A percentile compares a stretch with the other conserved stretches of the same genome.
These are phyloP conservation scores for Cocos nucifera DNA, from an alignment of 176 grass and related monocot genomes.

Conservation along the genomic window DNA sequence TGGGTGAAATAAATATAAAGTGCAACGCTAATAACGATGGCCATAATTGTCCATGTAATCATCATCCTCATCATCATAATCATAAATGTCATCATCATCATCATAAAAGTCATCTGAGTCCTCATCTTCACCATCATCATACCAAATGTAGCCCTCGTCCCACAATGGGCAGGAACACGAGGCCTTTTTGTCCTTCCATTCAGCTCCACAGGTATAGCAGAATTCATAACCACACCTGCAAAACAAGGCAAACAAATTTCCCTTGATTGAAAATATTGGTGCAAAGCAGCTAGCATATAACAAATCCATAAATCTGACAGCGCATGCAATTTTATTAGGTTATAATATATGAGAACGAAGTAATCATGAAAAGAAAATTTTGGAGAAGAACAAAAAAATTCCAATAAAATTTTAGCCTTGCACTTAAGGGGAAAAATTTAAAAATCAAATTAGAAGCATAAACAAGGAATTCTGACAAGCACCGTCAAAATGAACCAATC, in stretches of 20 bases:
- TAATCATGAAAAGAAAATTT: background rate
- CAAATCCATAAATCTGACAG: too few relatives aligned
- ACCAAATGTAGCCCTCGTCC: conserved; percentile 43
- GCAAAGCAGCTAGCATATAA: too few relatives aligned
- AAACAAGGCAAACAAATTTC: background rate
- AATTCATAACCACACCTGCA: conserved; percentile 68
- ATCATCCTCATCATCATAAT: conserved; percentile 1
- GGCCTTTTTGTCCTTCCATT: conserved; percentile 68
- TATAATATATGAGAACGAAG: too few relatives aligned
- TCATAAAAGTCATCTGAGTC: background rate
- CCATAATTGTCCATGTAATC: background rate
- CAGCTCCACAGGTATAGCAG: conserved; percentile 75
- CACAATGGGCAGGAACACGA: conserved; percentile 57
- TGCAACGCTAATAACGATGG: too few relatives aligned
- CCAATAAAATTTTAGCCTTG: too few relatives aligned
- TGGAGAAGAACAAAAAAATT: too few relatives aligned
- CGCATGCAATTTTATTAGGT: too few relatives aligned
- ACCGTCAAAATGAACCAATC: too few relatives aligned
- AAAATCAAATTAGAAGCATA: too few relatives aligned
- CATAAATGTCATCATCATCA: conserved; percentile 17
- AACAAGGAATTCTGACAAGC: too few relatives aligned
- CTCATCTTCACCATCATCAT: conserved; percentile 15
- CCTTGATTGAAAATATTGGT: background rate
- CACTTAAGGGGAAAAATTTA: too few relatives aligned
- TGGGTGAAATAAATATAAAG: too few relatives aligned